A percentile compares a stretch with the other conserved stretches of the same genome.
These are phyloP conservation scores for Boletus pseudo-olivaceus DNA, from an alignment of 768 basidiomycete genomes.

Conservation along the genomic window DNA sequence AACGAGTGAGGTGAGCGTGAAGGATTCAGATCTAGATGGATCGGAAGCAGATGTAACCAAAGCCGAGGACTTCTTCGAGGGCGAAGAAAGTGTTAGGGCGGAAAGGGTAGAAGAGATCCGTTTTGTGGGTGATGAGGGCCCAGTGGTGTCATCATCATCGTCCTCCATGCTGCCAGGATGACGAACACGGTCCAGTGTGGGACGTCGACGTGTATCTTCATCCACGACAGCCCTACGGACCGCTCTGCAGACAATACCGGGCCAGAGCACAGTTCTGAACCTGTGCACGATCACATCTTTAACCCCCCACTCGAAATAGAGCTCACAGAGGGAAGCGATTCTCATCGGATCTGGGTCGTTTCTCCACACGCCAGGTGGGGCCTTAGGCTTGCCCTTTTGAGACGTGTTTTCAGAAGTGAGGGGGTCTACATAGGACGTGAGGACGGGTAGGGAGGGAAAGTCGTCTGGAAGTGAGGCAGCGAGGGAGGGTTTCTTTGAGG, in stretches of 20 bases:
- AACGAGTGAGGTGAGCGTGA: conserved; percentile 16
- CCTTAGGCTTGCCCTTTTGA: conserved; percentile 30
- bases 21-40: not conserved
- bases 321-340: conserved; percentile 78
- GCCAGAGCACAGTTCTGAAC: conserved; percentile 82
- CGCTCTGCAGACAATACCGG: conserved; percentile 64
- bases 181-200: not conserved
- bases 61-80: conserved; percentile 9
- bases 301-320: conserved; percentile 91
- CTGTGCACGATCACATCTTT: conserved; percentile 78
- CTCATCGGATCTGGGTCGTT: conserved; percentile 65
- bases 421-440: conserved; percentile 76
- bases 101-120: conserved; percentile 10
- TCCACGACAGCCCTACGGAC: conserved; percentile 63
- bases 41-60: not conserved
- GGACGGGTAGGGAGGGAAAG: conserved; percentile 71
- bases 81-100: conserved; percentile 15
- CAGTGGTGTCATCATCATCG: not conserved
- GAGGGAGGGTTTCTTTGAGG: conserved; percentile 60
- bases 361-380: conserved; percentile 42
- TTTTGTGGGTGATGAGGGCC: conserved; percentile 16
- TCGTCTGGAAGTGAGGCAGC: conserved; percentile 59
- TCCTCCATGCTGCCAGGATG: not conserved
- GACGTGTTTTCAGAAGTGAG: conserved; percentile 62
- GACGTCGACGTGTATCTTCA: conserved; percentile 32